Evolutionary conservation across 768 basidiomycete species (phyloP), one percentile per base, ranked within the genome.

Genomic region (Baorangia bicolor): DNA sequence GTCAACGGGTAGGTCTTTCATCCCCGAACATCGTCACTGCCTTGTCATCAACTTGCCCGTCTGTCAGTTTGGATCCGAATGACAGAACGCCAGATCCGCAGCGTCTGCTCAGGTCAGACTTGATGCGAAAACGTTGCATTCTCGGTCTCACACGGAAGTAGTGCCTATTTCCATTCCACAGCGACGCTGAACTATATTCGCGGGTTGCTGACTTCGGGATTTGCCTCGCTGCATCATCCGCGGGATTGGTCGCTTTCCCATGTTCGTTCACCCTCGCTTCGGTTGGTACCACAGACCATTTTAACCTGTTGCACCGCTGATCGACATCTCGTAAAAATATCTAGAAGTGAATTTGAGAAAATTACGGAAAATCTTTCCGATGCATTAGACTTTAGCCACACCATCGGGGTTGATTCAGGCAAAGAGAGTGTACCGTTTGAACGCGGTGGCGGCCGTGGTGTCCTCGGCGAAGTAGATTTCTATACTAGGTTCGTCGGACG

Each of bases 81-180:
- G 91, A 96, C 60, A 86, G 97, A 39, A 86, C 78, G 0, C 94
- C 97, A 2, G 90, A 98, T 68, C 96, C 97, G 0, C 87, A 94
- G 58, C 83, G 97, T 20, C 77, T 99, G 10, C 76, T 98, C 12
- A 88, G 84, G 93, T 71, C 35, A 51, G 68, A 62, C 48, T 40
- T 50, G 28, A 50, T 18, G 35, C 50, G 11, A 41, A 43, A 6
- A 14, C 1, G 9, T 33, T 25, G 5, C 34, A 1, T 20, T 38
- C 0, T 20, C 42, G 45, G 14, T 56, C 64, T 63, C 51, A 66
- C 53, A 30, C 7, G 14, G 27, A 23, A 21, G 23, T 60, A 94
- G 92, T 58, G 94, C 96, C 2, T 98, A 98, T 79, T 98, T 98
- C 75, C 88, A 98, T 74, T 98, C 96, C 0, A 82, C 93, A 0